Conservation (phyloP, 495 filamentous ascomycete species). For the Penicillium cataractarum region DNA sequence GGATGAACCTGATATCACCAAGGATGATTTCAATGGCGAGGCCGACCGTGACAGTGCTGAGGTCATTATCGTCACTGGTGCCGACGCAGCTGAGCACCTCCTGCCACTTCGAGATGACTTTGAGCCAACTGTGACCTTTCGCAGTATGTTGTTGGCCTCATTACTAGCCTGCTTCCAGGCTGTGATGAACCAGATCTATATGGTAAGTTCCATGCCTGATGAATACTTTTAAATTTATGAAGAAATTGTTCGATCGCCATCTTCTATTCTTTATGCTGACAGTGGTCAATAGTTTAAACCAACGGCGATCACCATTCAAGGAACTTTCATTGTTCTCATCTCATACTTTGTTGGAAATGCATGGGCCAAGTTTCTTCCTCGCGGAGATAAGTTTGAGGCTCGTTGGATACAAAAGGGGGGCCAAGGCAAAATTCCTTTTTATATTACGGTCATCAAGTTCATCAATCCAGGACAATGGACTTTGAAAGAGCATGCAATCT, state of each 20-base stretch:
- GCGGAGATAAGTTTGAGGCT: slow-evolving; percentile 39
- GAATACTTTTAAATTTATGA: too few species aligned
- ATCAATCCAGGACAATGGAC: slow-evolving; percentile 37
- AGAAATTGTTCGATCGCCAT: slow-evolving; percentile 1
- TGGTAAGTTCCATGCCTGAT: slow-evolving; percentile 20
- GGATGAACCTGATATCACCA: too few species aligned
- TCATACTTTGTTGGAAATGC: slow-evolving; percentile 44
- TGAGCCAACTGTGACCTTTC: slow-evolving; percentile 49
- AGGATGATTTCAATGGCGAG: slow-evolving; percentile 3
- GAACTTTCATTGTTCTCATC: slow-evolving; percentile 45
- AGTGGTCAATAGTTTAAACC: slow-evolving; percentile 33
- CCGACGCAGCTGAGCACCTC: slow-evolving; percentile 37
- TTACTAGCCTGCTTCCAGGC: slow-evolving; percentile 50
- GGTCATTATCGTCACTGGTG: slow-evolving; percentile 33
- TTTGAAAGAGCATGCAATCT: slow-evolving; percentile 40
- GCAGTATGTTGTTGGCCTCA: slow-evolving; percentile 48
- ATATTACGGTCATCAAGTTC: slow-evolving; percentile 27
- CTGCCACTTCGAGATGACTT: slow-evolving; percentile 51
- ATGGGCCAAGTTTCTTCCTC: slow-evolving; percentile 48
- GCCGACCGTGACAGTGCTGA: slow-evolving; percentile 19
- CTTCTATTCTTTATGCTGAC: not conserved
- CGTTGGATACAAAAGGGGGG: slow-evolving; percentile 31
- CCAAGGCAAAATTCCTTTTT: slow-evolving; percentile 26
- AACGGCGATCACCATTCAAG: slow-evolving; percentile 31
- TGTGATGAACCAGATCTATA: slow-evolving; percentile 53